Evolutionary conservation across 768 basidiomycete genomes (phyloP).

Genomic region (Multifurca ochricompacta): DNA sequence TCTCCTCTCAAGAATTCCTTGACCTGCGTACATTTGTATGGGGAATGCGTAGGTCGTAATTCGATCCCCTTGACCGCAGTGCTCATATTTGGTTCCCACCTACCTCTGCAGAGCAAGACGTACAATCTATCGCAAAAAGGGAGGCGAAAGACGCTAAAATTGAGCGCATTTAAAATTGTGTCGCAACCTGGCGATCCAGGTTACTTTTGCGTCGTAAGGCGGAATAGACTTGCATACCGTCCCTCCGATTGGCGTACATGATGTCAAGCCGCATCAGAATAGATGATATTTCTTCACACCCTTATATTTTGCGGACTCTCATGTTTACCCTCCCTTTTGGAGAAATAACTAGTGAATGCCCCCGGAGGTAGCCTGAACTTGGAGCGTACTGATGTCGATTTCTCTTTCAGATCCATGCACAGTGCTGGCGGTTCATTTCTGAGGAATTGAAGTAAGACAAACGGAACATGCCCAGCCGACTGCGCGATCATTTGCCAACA

Average conservation of each 20-base stretch:
- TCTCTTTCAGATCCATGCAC: background rate
- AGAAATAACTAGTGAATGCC: background rate
- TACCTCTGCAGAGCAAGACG: constrained; percentile 59
- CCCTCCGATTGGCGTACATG: background rate
- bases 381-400: background rate
- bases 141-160: constrained; percentile 50
- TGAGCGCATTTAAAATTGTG: constrained; percentile 12
- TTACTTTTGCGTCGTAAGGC: background rate
- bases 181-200: background rate
- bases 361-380: background rate
- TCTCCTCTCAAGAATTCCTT: constrained; percentile 54
- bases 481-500: background rate
- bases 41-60: constrained; percentile 68
- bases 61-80: background rate
- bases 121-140: constrained; percentile 66
- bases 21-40: constrained; percentile 76
- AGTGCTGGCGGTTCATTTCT: background rate
- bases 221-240: background rate
- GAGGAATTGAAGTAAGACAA: background rate
- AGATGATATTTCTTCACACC: background rate
- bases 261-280: background rate
- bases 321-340: background rate
- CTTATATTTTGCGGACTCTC: background rate
- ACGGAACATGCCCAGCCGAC: background rate
- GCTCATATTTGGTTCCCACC: background rate